These are phyloP conservation scores for Hypericum perforatum DNA, from an alignment of 345 rosid genomes.

Conservation along the genomic window DNA sequence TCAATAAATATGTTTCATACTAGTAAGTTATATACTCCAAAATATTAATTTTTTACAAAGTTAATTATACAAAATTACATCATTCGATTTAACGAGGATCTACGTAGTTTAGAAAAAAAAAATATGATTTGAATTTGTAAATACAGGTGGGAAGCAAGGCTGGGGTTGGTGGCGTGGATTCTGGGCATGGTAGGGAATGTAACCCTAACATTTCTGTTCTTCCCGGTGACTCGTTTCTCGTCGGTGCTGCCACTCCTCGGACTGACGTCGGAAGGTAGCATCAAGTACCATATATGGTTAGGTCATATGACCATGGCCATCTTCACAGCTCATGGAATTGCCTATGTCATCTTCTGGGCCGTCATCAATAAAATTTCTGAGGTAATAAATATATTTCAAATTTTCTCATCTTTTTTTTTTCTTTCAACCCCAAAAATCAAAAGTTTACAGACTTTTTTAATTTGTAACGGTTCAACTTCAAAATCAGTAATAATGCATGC, in stretches of 20 bases:
- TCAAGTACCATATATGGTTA: constrained; percentile 25
- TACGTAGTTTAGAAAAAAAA: too few relatives aligned
- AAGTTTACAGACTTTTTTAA: too few relatives aligned
- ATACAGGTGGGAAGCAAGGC: constrained; percentile 9
- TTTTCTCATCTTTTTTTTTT: background rate
- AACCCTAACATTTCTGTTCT: constrained; percentile 18
- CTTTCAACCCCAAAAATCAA: too few relatives aligned
- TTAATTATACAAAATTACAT: too few relatives aligned
- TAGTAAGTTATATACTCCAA: too few relatives aligned
- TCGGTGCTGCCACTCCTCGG: constrained; percentile 16
- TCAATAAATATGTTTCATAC: too few relatives aligned
- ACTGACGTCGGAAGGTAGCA: constrained; percentile 22
- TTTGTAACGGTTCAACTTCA: too few relatives aligned
- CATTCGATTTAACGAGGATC: too few relatives aligned
- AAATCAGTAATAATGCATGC: too few relatives aligned
- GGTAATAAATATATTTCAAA: background rate
- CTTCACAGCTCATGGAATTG: constrained; percentile 20
- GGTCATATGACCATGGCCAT: constrained; percentile 12
- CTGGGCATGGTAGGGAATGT: constrained; percentile 18
- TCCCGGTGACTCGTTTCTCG: constrained; percentile 22
- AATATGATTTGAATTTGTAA: too few relatives aligned
- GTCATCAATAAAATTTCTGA: background rate
- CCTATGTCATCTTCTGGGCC: constrained; percentile 5
- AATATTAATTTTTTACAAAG: too few relatives aligned
- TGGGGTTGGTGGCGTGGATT: constrained; percentile 9